These are phyloP conservation scores for Fusarium devonianum DNA, from an alignment of 2,329 filamentous ascomycete genomes.

Conservation along the genomic window DNA sequence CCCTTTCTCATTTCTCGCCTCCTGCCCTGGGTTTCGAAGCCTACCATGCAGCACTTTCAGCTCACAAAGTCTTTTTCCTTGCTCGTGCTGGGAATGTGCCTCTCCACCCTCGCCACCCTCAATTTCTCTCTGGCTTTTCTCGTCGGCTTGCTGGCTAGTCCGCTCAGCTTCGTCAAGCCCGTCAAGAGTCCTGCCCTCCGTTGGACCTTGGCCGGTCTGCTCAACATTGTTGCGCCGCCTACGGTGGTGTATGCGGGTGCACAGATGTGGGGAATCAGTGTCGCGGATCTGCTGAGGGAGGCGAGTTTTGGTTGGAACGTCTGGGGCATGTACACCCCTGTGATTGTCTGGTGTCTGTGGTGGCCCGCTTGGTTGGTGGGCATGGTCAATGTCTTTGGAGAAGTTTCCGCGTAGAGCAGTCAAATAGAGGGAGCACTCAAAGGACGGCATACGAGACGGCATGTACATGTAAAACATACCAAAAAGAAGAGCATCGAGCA, in stretches of 20 bases:
- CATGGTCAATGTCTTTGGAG: constrained; percentile 60
- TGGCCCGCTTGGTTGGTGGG: constrained; percentile 88
- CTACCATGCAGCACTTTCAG: constrained; percentile 73
- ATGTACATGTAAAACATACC: not conserved
- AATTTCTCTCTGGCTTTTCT: constrained; percentile 94
- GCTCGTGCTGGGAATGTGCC: constrained; percentile 88
- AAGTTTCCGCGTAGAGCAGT: constrained; percentile 27
- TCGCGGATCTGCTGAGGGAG: constrained; percentile 69
- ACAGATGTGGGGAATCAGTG: constrained; percentile 47
- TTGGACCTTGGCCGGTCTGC: constrained; percentile 55
- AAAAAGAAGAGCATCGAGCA: not conserved
- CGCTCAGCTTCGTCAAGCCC: constrained; percentile 76
- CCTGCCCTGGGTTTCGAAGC: constrained; percentile 59
- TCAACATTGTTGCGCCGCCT: constrained; percentile 69
- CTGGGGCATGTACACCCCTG: constrained; percentile 86
- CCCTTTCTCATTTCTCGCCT: constrained; percentile 64
- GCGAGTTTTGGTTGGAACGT: constrained; percentile 90
- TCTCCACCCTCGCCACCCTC: constrained; percentile 90
- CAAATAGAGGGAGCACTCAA: too few species aligned
- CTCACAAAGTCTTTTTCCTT: constrained; percentile 91
- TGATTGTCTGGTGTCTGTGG: constrained; percentile 95
- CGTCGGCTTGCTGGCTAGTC: constrained; percentile 78
- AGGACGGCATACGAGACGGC: not conserved
- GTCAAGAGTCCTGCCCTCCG: constrained; percentile 50
- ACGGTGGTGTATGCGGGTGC: constrained; percentile 60